A percentile compares a stretch with the other conserved stretches of the same genome.
phyloP scores from a whole-genome alignment of 805 yeast genomes.

The Nakazawaea wyomingensis region DNA sequence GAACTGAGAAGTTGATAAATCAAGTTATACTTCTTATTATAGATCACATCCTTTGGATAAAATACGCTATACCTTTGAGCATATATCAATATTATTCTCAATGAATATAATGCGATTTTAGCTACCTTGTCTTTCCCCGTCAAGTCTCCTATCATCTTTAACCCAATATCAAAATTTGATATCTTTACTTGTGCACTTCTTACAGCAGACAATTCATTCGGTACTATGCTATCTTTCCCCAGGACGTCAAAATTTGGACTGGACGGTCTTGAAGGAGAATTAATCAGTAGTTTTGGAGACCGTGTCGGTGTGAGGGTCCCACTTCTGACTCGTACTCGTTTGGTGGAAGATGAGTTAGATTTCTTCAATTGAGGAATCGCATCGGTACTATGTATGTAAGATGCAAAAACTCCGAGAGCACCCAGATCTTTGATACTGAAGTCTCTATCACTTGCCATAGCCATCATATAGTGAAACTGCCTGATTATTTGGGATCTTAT shows the following conservation, averaged over 20 bases:
- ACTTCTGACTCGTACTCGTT: background rate
- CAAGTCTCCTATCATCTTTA: slow-evolving; percentile 47
- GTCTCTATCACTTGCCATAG: background rate
- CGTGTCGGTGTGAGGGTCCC: background rate
- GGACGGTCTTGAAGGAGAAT: slow-evolving; percentile 1
- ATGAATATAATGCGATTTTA: slow-evolving; percentile 53
- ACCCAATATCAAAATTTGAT: slow-evolving; percentile 38
- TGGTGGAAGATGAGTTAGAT: background rate
- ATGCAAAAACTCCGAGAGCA: slow-evolving; percentile 11
- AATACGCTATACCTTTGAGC: slow-evolving; percentile 31
- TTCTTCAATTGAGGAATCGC: background rate
- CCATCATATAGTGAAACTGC: background rate
- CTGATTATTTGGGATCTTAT: background rate
- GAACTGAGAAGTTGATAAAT: slow-evolving; percentile 22
- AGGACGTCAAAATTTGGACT: background rate
- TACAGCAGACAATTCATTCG: background rate
- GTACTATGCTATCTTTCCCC: background rate
- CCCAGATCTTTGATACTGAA: slow-evolving; percentile 4
- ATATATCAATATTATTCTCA: slow-evolving; percentile 47
- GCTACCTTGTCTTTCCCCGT: slow-evolving; percentile 72
- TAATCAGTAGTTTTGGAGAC: background rate
- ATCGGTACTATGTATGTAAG: slow-evolving; percentile 4
- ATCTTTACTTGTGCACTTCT: no score
- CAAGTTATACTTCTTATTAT: slow-evolving; percentile 20
- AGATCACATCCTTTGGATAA: slow-evolving; percentile 21